Conservation (phyloP, 2,329 filamentous ascomycete genomes). For the Colletotrichum euphorbiae region DNA sequence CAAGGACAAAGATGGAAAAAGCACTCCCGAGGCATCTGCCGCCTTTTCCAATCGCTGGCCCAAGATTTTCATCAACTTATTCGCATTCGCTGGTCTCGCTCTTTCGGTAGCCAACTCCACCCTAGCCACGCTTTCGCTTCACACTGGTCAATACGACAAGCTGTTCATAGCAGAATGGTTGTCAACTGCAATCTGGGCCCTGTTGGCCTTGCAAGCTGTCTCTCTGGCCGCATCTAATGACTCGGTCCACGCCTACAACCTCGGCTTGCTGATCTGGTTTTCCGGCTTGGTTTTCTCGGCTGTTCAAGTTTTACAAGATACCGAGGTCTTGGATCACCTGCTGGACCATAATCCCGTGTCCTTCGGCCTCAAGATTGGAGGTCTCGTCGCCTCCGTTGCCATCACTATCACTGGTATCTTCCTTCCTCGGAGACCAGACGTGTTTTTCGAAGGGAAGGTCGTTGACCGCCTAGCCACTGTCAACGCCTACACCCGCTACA, state of each 20-base stretch:
- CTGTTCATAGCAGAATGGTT: conserved; percentile 70
- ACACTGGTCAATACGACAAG: conserved; percentile 45
- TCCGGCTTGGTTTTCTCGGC: conserved; percentile 59
- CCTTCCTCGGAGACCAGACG: conserved; percentile 75
- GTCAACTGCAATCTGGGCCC: conserved; percentile 65
- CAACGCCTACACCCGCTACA: conserved; percentile 71
- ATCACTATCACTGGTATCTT: conserved; percentile 62
- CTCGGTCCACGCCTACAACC: conserved; percentile 63
- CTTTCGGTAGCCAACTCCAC: conserved; percentile 69
- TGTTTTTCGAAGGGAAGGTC: conserved; percentile 67
- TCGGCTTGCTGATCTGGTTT: conserved; percentile 64
- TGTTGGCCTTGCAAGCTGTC: conserved; percentile 64
- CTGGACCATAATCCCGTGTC: conserved; percentile 49
- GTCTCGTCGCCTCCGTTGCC: conserved; percentile 58
- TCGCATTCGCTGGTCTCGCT: conserved; percentile 65
- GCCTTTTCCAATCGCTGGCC: conserved; percentile 71
- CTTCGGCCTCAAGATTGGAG: conserved; percentile 60
- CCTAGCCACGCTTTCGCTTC: conserved; percentile 55
- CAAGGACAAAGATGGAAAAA: conserved; percentile 76
- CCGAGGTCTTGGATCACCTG: conserved; percentile 50
- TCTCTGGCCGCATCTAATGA: conserved; percentile 61
- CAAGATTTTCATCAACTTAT: conserved; percentile 65
- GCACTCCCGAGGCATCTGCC: conserved; percentile 71
- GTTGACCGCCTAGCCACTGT: conserved; percentile 74
- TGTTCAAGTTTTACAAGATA: conserved; percentile 59